Conservation (phyloP, 495 filamentous ascomycete genomes). For the Lichina pygmaea region DNA sequence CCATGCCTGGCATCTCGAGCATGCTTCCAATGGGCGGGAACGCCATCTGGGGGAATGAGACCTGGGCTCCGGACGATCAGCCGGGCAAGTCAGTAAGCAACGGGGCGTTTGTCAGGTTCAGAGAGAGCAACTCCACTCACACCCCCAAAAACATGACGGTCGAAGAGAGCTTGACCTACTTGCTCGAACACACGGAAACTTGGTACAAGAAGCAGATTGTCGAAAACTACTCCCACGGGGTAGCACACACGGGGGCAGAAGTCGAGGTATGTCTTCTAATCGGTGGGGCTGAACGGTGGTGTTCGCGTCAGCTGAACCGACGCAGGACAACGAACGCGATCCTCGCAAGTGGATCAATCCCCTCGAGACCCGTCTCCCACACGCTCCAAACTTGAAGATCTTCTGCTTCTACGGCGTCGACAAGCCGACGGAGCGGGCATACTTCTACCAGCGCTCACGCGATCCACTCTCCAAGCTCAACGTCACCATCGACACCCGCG, state of each 20-base stretch:
- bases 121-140: constrained; percentile 32
- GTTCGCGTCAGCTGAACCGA: too few species aligned
- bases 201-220: constrained; percentile 61
- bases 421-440: constrained; percentile 73
- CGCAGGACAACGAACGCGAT: constrained; percentile 42
- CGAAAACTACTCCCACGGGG: constrained; percentile 59
- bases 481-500: constrained; percentile 67
- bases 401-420: constrained; percentile 91
- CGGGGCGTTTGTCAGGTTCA: constrained; percentile 72
- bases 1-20: constrained; percentile 86
- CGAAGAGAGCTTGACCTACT: constrained; percentile 44
- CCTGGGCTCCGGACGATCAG: constrained; percentile 71
- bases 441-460: constrained; percentile 61
- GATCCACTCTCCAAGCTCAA: constrained; percentile 41
- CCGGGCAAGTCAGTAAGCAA: constrained; percentile 43
- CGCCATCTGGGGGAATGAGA: constrained; percentile 75
- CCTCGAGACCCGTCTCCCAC: constrained; percentile 65
- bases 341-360: constrained; percentile 85
- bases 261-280: constrained; percentile 24
- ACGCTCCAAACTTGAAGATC: constrained; percentile 77
- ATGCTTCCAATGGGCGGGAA: constrained; percentile 95
- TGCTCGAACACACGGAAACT: constrained; percentile 46
- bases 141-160: constrained; percentile 50
- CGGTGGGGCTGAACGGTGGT: neutral
- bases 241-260: constrained; percentile 55